Evolutionary conservation across 805 yeast species (phyloP).

Genomic region (Zygoascus biomembranicola): DNA sequence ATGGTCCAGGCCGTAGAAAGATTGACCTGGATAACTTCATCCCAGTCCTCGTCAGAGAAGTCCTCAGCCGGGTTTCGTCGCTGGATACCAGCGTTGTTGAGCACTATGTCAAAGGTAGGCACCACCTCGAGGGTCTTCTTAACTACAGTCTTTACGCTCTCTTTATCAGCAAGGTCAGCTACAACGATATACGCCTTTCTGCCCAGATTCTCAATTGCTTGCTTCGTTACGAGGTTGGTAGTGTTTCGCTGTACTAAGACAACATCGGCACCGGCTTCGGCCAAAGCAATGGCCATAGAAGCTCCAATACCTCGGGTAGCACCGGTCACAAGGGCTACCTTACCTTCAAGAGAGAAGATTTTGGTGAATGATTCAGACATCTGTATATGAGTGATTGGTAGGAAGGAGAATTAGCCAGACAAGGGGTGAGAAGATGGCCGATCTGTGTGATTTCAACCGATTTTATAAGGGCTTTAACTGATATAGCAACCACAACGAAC

Average conservation of each 20-base stretch:
- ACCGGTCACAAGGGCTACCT: constrained; percentile 41
- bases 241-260: constrained; percentile 34
- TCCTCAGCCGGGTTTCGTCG: constrained; percentile 28
- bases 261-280: constrained; percentile 41
- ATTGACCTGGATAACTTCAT: constrained; percentile 35
- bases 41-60: constrained; percentile 33
- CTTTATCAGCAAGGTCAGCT: constrained; percentile 24
- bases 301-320: constrained; percentile 53
- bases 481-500: too few relatives aligned
- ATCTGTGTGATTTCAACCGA: too few relatives aligned
- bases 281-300: constrained; percentile 43
- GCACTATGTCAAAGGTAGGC: constrained; percentile 28
- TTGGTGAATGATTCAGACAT: neutral
- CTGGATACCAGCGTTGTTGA: constrained; percentile 39
- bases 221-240: constrained; percentile 25
- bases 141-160: constrained; percentile 26
- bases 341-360: constrained; percentile 34
- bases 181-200: constrained; percentile 22
- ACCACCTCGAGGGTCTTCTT: constrained; percentile 22
- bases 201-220: constrained; percentile 24
- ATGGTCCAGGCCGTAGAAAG: constrained; percentile 32
- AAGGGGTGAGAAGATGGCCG: too few relatives aligned
- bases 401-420: neutral
- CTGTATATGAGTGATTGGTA: neutral
- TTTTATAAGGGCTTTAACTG: too few relatives aligned